These are phyloP conservation scores for Gamarada debralockiae DNA, from an alignment of 495 filamentous ascomycete species.

Conservation along the genomic window DNA sequence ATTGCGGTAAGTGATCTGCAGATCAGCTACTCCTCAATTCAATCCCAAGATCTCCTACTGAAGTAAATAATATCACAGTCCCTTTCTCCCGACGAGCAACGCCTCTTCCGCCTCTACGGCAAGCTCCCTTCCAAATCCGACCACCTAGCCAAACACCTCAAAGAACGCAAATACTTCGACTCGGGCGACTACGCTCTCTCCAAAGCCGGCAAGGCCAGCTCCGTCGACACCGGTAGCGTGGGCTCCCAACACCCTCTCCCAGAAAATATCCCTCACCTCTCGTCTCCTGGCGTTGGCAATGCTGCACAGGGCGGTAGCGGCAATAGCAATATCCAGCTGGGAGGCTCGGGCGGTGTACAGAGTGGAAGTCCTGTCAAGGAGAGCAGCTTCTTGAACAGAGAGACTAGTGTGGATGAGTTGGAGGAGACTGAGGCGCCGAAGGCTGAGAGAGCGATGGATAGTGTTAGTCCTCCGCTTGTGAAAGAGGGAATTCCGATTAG, in stretches of 20 bases:
- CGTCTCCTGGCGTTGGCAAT: slow-evolving; percentile 54
- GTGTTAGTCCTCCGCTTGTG: slow-evolving; percentile 41
- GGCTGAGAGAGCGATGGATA: slow-evolving; percentile 22
- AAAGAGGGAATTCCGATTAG: slow-evolving; percentile 64
- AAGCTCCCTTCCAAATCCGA: slow-evolving; percentile 95
- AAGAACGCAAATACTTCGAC: slow-evolving; percentile 93
- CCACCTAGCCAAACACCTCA: slow-evolving; percentile 93
- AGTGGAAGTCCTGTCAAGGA: slow-evolving; percentile 84
- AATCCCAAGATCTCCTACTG: slow-evolving; percentile 3
- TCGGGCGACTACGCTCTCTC: slow-evolving; percentile 96
- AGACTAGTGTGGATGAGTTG: slow-evolving; percentile 67
- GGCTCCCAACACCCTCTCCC: slow-evolving; percentile 92
- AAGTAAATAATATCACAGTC: slow-evolving; percentile 52
- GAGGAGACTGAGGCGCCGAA: slow-evolving; percentile 34
- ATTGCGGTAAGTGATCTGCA: slow-evolving; percentile 65
- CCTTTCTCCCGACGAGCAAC: slow-evolving; percentile 87
- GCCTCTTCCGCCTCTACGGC: slow-evolving; percentile 92
- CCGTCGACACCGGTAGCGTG: slow-evolving; percentile 89
- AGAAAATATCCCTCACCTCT: slow-evolving; percentile 93
- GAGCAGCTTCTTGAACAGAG: slow-evolving; percentile 74
- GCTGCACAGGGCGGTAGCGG: slow-evolving; percentile 41
- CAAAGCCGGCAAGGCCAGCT: slow-evolving; percentile 95
- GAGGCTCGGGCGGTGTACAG: slow-evolving; percentile 26
- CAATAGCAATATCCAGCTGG: slow-evolving; percentile 33
- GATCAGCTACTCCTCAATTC: slow-evolving; percentile 1